A percentile compares a stretch with the other conserved stretches of the same genome.
Conservation (phyloP, 1,284 basidiomycete species). For the Stereum hirsutum region DNA sequence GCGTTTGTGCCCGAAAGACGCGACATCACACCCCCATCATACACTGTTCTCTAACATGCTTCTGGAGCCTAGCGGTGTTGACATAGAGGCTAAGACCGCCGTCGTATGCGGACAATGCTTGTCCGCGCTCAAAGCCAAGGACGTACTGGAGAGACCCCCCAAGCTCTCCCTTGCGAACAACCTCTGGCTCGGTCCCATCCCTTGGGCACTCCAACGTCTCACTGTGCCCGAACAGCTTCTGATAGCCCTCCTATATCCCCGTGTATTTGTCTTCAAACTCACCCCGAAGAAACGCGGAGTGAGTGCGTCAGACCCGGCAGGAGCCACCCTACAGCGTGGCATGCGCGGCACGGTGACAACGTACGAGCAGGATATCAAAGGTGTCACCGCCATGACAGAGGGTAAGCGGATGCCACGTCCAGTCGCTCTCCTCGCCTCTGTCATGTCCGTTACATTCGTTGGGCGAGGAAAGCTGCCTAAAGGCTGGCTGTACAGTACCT, state of each 20-base stretch:
- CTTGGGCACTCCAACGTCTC: constrained; percentile 12
- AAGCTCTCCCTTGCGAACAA: constrained; percentile 17
- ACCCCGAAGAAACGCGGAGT: constrained; percentile 12
- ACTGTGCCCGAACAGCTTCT: constrained; percentile 20
- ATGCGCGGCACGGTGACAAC: constrained; percentile 25
- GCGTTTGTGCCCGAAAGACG: not conserved
- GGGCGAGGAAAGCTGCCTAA: constrained; percentile 19
- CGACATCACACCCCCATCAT: not conserved
- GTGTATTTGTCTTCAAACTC: constrained; percentile 22
- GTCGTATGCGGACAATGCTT: constrained; percentile 7
- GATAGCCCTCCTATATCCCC: constrained; percentile 18
- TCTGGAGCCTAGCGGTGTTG: not conserved
- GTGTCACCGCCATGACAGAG: constrained; percentile 19
- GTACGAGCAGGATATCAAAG: constrained; percentile 17
- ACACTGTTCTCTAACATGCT: not conserved
- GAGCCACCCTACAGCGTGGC: constrained; percentile 6
- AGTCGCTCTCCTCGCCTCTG: constrained; percentile 17
- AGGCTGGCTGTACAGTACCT: constrained; percentile 14
- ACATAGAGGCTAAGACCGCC: not conserved
- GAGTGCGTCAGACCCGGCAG: no score
- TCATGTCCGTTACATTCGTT: constrained; percentile 24
- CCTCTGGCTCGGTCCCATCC: constrained; percentile 19
- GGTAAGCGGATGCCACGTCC: constrained; percentile 23
- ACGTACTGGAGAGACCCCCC: constrained; percentile 10
- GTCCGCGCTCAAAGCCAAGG: not conserved